Evolutionary conservation across 176 grass and related monocot species (phyloP), one percentile per base, ranked within the genome.

Genomic region (Cocos nucifera): DNA sequence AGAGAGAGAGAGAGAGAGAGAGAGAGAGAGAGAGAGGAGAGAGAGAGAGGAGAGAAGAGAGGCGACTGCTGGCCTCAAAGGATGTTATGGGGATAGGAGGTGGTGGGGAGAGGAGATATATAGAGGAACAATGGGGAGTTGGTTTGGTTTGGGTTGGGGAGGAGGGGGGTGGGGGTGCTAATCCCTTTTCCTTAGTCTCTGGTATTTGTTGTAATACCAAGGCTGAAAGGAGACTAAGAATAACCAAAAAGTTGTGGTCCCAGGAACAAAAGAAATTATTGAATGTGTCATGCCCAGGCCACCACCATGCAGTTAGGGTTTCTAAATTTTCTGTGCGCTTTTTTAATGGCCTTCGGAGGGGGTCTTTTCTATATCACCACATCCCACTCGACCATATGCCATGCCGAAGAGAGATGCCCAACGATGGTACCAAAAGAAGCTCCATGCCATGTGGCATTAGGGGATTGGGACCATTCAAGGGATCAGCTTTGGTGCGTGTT

Each of bases 281-380:
- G 21, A 56, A 20, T 18, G 22, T 56, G 21, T 56, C 21, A 21
- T 56, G 21, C 54, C n/a, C 17, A 56, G 54, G 54, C 54, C 54
- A 56, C 54, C 21, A 56, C 54, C 54, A 22, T 22, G 54, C 54
- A 22, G 54, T 56, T 56, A 56, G 54, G 54, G 54, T 21, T 56
- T 56, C 54, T 56, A 56, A 56, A 6, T 56, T 56, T 56, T 22
- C 6, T 21, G 10, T 21, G 7, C 2, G 10, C 6, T 12, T 56
- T 56, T 56, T 56, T 56, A 19, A 21, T 56, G 2, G 21, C 54
- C 21, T 22, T 22, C n/a, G 19, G n/a, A 56, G 54, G 20, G 20
- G 21, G 17, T 9, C 54, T 17, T 56, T 21, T 22, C 54, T 20
- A 17, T 21, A 21, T 22, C 21, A 9, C 19, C 54, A 12, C 54